Conservation (phyloP, 163 green algal species). For the Chlorella variabilis region DNA sequence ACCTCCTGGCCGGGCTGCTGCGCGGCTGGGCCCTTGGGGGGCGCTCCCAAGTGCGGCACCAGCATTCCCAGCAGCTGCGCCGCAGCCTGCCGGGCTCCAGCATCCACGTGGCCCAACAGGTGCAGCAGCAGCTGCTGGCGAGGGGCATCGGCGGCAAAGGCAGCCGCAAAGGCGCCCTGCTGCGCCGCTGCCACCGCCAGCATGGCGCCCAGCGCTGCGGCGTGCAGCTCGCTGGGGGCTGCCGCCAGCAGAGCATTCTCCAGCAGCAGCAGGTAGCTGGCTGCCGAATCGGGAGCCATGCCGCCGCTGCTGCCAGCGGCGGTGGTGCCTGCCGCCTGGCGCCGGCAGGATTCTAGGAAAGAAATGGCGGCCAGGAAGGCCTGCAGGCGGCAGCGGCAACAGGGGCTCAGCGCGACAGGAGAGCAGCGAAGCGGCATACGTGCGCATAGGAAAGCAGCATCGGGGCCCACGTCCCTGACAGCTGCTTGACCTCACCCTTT, state of each 20-base stretch:
- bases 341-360: conserved; percentile 55
- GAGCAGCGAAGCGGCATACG: not conserved
- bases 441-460: no score
- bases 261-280: conserved; percentile 43
- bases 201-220: conserved; percentile 62
- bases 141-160: not conserved
- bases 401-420: not conserved
- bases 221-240: conserved; percentile 64
- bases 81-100: conserved; percentile 35
- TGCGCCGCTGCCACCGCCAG: conserved; percentile 40
- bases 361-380: conserved; percentile 59
- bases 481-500: not conserved
- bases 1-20: conserved; percentile 4
- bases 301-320: not conserved
- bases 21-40: not conserved
- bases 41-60: conserved; percentile 19
- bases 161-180: conserved; percentile 21
- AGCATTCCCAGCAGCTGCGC: conserved; percentile 67
- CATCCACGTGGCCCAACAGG: conserved; percentile 31
- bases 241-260: conserved; percentile 74
- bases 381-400: conserved; percentile 30
- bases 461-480: no score
- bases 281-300: not conserved
- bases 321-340: not conserved
- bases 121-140: conserved; percentile 17